Evolutionary conservation across 805 yeast genomes (phyloP).

Genomic region (Debaryomyces hansenii): DNA sequence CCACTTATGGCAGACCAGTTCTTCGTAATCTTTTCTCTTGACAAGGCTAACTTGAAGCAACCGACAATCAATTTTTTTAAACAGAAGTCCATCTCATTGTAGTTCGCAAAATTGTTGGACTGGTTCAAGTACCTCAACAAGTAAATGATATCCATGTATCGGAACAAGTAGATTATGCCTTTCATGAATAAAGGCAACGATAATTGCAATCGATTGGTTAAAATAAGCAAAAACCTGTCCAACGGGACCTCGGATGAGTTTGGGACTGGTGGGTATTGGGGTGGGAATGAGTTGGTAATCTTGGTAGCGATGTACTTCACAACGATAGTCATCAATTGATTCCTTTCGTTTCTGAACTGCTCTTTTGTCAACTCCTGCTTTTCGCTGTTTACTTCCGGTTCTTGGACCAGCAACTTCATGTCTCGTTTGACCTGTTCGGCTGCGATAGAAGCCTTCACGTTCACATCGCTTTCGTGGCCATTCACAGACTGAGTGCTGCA

Average conservation of each 20-base stretch:
- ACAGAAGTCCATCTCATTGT: conserved; percentile 44
- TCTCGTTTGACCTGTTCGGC: conserved; percentile 22
- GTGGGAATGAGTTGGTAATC: conserved; percentile 44
- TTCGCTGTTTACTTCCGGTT: neutral
- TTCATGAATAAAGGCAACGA: conserved; percentile 38
- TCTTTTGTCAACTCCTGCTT: conserved; percentile 13
- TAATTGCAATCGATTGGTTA: conserved; percentile 37
- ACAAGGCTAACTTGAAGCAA: conserved; percentile 38
- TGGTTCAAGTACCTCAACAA: conserved; percentile 45
- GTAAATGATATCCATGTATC: conserved; percentile 48
- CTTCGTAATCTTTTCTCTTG: conserved; percentile 25
- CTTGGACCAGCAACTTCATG: conserved; percentile 5
- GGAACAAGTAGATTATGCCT: conserved; percentile 41
- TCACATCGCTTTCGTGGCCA: neutral
- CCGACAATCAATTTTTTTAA: conserved; percentile 42
- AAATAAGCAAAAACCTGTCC: conserved; percentile 38
- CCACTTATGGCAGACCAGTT: conserved; percentile 41
- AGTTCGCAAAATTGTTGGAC: conserved; percentile 44
- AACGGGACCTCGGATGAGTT: conserved; percentile 30
- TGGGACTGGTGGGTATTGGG: conserved; percentile 26
- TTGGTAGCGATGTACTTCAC: conserved; percentile 45
- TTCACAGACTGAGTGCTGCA: conserved; percentile 1
- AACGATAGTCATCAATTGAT: conserved; percentile 40
- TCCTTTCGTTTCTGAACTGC: conserved; percentile 30
- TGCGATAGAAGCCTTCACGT: conserved; percentile 9